Conservation (phyloP, 164 flowering plant species). For the Piper betle region DNA sequence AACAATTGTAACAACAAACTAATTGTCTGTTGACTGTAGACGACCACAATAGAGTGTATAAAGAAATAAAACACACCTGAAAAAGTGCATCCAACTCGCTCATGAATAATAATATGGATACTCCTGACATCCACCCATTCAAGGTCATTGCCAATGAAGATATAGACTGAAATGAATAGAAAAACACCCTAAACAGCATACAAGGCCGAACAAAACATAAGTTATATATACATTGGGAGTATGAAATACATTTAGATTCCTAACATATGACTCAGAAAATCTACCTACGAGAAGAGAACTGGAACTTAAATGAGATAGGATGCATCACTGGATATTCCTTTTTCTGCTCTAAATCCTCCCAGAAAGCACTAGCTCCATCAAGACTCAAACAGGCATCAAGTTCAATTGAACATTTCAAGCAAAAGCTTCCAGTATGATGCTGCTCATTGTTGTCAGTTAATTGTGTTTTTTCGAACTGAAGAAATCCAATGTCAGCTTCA, state of each 20-base stretch:
- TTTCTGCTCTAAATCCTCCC: constrained; percentile 21
- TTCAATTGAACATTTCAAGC: constrained; percentile 22
- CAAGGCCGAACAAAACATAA: too few relatives aligned
- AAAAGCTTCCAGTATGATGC: constrained; percentile 18
- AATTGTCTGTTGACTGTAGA: too few relatives aligned
- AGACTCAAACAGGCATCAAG: constrained; percentile 35
- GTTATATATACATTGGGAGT: background rate
- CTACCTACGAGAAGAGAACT: constrained; percentile 44
- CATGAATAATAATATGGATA: constrained; percentile 21
- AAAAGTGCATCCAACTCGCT: constrained; percentile 44
- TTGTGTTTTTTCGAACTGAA: constrained; percentile 22
- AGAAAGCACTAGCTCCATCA: constrained; percentile 36
- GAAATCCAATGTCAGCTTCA: constrained; percentile 8
- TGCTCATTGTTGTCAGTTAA: constrained; percentile 17
- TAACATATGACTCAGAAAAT: background rate
- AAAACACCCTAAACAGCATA: constrained; percentile 41
- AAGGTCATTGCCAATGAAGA: constrained; percentile 35
- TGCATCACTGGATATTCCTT: constrained; percentile 22
- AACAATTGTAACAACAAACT: too few relatives aligned
- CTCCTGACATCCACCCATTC: constrained; percentile 30
- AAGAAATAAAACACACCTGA: constrained; percentile 35
- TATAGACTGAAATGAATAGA: constrained; percentile 35
- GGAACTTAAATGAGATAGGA: constrained; percentile 27
- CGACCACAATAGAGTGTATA: background rate
- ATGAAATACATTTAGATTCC: background rate